A percentile compares a stretch with the other conserved stretches of the same genome.
Evolutionary conservation across 108 stramenopile genomes (phyloP).

Genomic region (Skeletonema grethae): DNA sequence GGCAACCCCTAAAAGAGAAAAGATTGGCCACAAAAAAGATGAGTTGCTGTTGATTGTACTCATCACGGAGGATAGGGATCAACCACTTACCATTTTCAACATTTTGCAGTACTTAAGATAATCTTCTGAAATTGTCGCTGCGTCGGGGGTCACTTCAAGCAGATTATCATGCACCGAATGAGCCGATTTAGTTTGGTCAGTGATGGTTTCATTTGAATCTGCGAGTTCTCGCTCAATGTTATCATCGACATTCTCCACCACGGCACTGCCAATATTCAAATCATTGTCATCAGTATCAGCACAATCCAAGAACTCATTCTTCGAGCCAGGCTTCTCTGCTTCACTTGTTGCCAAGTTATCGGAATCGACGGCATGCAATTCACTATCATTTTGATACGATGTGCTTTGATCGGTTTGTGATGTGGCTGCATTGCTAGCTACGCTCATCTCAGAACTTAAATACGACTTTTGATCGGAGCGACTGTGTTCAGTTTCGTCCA

Average conservation of each 20-base stretch:
- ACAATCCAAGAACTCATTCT: not conserved
- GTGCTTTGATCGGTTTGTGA: conserved; percentile 4
- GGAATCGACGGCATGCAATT: not conserved
- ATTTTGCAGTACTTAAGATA: conserved; percentile 80
- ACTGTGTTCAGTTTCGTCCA: conserved; percentile 4
- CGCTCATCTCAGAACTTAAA: conserved; percentile 4
- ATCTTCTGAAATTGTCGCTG: not conserved
- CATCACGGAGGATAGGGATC: not conserved
- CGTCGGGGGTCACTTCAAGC: not conserved
- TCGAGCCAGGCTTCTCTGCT: not conserved
- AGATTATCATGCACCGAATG: not conserved
- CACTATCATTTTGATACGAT: conserved; percentile 2
- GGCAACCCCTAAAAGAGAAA: conserved; percentile 46
- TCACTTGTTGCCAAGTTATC: not conserved
- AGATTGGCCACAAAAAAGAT: not conserved
- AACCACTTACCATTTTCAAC: conserved; percentile 52
- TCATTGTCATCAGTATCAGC: not conserved
- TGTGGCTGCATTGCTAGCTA: not conserved
- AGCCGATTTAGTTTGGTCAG: not conserved
- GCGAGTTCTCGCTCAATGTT: not conserved
- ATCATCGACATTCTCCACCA: not conserved
- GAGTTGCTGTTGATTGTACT: not conserved
- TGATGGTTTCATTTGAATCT: not conserved
- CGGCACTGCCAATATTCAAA: not conserved
- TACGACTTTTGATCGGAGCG: conserved; percentile 6